A percentile compares a stretch with the other conserved stretches of the same genome.
phyloP scores from a whole-genome alignment of 192 early-diverging fungal species.

The Coemansia furcata region DNA sequence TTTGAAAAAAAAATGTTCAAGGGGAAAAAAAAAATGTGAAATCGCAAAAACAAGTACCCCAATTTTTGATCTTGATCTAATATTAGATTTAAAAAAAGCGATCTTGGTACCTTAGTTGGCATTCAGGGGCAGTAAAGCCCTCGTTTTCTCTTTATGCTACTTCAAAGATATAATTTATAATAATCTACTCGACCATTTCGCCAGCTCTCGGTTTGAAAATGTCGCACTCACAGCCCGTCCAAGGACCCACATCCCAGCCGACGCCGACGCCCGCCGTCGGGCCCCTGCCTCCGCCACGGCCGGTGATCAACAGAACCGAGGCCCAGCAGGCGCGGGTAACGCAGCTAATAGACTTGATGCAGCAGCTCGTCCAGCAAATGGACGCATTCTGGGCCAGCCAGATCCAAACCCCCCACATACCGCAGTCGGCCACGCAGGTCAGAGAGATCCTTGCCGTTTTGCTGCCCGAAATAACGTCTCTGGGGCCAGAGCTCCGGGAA shows the following conservation, averaged over 20 bases:
- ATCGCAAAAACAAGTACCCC: neutral
- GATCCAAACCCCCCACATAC: neutral
- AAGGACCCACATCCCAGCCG: neutral
- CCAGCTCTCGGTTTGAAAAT: neutral
- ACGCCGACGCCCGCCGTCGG: neutral
- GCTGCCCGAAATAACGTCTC: neutral
- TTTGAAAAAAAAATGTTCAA: neutral
- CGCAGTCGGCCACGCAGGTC: neutral
- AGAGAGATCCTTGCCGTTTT: neutral
- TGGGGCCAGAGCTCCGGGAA: neutral
- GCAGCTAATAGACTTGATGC: neutral
- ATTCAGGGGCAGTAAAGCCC: neutral
- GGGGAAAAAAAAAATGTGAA: neutral
- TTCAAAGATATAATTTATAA: neutral
- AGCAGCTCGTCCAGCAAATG: neutral
- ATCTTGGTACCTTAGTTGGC: neutral
- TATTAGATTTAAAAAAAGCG: neutral
- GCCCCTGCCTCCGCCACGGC: neutral
- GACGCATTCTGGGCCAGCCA: neutral
- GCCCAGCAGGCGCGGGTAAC: constrained; percentile 1
- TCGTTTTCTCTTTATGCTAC: neutral
- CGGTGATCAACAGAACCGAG: neutral
- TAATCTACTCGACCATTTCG: neutral
- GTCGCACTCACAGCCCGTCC: neutral
- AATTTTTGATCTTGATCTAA: neutral